Evolutionary conservation across 2,329 filamentous ascomycete genomes (phyloP), one percentile per base, ranked within the genome.

Genomic region (Cryphonectria parasitica): DNA sequence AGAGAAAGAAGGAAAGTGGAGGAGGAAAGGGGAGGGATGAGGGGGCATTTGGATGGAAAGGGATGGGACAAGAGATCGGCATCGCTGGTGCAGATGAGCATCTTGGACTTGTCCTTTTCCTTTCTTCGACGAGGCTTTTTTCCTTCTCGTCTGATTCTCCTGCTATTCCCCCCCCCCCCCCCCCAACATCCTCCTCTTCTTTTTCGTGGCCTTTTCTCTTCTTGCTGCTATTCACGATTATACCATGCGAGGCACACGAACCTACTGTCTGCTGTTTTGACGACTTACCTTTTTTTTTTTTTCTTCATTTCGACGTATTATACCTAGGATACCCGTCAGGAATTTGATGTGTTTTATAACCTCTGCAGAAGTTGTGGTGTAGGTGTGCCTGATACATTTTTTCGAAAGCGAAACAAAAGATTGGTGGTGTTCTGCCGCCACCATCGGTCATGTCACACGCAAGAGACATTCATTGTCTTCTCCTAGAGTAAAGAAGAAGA

Each of bases 281-380:
- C 71, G 66, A 72, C 45, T 19, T 41, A 22, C 39, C 10, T 25
- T 8, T 39, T 39, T 56, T 1, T 11, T 19, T 13, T 52, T 63
- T 10, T 39, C 36, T 39, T 39, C 8, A 4, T 22, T 62, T 62
- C 52, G 41, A 43, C 70, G 64, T 72, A 72, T 66, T 72, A 72
- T 72, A 72, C 70, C 70, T 72, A 72, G 71, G 69, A 72, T 72
- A 72, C 71, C 71, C 71, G 66, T 66, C 63, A 66, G 43, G 58
- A 67, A 68, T 34, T 61, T 49, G 36, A 62, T 41, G 39, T 68
- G 56, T 63, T 63, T 41, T 56, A 54, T 52, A 68, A 68, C 58
- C 34, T 36, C 10, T 66, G 22, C 22, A 28, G 11, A 15, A 31
- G 10, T 19, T 31, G 7, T 17, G 10, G 10, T 11, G 8, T 31